Percentiles rank a stretch among this genome's conserved stretches.
These are phyloP conservation scores for Cutaneotrichosporon mucoides DNA, from an alignment of 1,284 basidiomycete genomes.

Conservation along the genomic window DNA sequence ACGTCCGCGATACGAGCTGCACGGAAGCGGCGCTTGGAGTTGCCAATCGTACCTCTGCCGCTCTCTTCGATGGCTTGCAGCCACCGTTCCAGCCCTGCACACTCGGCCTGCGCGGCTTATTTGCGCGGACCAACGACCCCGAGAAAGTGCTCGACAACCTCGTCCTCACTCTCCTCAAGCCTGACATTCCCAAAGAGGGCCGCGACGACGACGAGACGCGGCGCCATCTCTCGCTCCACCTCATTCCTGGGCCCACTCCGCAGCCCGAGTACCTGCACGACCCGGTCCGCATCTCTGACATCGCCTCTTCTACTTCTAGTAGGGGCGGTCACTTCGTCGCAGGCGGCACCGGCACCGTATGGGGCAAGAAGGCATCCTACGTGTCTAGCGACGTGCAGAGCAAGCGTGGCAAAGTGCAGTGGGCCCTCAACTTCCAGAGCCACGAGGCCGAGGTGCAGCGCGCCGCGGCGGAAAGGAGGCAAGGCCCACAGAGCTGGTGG, in stretches of 20 bases:
- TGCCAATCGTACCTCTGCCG: conserved; percentile 26
- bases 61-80: conserved; percentile 23
- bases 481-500: conserved; percentile 8
- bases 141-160: conserved; percentile 26
- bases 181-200: conserved; percentile 7
- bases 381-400: conserved; percentile 9
- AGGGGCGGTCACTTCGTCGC: conserved; percentile 11
- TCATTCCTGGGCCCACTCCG: conserved; percentile 13
- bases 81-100: conserved; percentile 36
- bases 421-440: conserved; percentile 10
- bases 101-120: conserved; percentile 29
- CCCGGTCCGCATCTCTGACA: background rate
- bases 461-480: conserved; percentile 5
- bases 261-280: conserved; percentile 7
- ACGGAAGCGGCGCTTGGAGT: conserved; percentile 25
- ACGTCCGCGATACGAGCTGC: conserved; percentile 38
- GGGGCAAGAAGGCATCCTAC: conserved; percentile 20
- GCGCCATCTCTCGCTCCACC: conserved; percentile 15
- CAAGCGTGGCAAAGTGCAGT: background rate
- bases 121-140: conserved; percentile 16
- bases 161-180: conserved; percentile 24
- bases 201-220: background rate
- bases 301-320: no score
- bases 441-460: conserved; percentile 9
- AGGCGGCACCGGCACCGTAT: conserved; percentile 28